Conservation (phyloP, 176 grass and related monocot genomes). For the Miscanthus lutarioriparius region DNA sequence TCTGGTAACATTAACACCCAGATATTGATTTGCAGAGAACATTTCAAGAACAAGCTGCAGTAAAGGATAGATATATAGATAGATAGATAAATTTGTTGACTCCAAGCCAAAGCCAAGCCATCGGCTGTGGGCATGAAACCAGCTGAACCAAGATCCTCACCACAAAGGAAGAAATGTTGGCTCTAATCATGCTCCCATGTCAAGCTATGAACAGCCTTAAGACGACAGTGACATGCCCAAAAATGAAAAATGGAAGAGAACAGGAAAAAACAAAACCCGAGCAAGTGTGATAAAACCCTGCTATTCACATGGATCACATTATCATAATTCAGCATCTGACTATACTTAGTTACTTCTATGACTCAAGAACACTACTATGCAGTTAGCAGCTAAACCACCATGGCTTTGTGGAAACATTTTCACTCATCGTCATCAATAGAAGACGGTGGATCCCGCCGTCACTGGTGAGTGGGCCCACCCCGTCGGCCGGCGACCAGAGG, state of each 20-base stretch:
- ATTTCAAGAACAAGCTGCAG: constrained; percentile 11
- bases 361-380: constrained; percentile 35
- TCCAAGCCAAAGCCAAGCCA: constrained; percentile 3
- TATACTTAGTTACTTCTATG: constrained; percentile 27
- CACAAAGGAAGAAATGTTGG: constrained; percentile 15
- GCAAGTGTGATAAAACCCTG: constrained; percentile 21
- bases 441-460: not conserved
- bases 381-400: constrained; percentile 38
- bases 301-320: constrained; percentile 39
- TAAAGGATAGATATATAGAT: not conserved
- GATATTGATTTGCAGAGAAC: not conserved
- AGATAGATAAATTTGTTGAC: not conserved
- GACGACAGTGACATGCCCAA: constrained; percentile 4
- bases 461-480: not conserved
- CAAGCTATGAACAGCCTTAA: constrained; percentile 40
- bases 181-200: constrained; percentile 23
- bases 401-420: not conserved
- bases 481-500: not conserved
- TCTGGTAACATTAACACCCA: too few species aligned
- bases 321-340: constrained; percentile 11
- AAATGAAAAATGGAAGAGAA: not conserved
- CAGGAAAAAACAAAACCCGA: not conserved
- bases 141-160: not conserved
- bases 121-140: constrained; percentile 21
- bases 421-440: not conserved